Evolutionary conservation across 305 asterid species (phyloP).

Genomic region (Fraxinus platypoda): DNA sequence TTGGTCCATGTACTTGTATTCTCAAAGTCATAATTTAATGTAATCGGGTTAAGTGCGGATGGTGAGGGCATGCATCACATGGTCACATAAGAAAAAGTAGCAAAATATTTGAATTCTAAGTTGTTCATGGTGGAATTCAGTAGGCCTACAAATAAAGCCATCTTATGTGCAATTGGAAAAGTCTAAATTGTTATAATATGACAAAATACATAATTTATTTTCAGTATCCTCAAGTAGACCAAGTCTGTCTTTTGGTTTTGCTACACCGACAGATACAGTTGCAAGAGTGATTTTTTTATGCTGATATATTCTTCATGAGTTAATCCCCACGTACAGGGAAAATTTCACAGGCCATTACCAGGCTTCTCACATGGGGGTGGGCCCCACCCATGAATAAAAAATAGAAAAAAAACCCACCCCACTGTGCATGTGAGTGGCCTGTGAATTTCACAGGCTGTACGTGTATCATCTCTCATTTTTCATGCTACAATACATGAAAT

Average conservation of each 20-base stretch:
- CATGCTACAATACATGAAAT: not conserved
- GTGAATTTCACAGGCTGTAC: too few species aligned
- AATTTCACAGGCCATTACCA: too few species aligned
- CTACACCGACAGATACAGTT: slow-evolving; percentile 37
- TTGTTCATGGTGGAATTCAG: slow-evolving; percentile 21
- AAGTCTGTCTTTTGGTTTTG: slow-evolving; percentile 4
- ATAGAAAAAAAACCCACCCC: too few species aligned
- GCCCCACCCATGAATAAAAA: too few species aligned
- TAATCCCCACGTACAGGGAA: too few species aligned
- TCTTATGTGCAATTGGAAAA: not conserved
- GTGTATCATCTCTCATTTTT: too few species aligned
- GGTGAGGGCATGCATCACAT: slow-evolving; percentile 29
- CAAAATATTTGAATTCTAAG: slow-evolving; percentile 25
- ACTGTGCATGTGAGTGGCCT: too few species aligned
- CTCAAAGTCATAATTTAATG: slow-evolving; percentile 37
- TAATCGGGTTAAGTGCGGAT: slow-evolving; percentile 33
- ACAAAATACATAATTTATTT: not conserved
- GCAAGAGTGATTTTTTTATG: not conserved
- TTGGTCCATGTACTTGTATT: slow-evolving; percentile 21
- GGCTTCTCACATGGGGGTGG: too few species aligned
- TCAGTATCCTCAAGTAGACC: slow-evolving; percentile 8
- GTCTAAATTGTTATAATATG: slow-evolving; percentile 9
- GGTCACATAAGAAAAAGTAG: slow-evolving; percentile 38
- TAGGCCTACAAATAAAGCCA: slow-evolving; percentile 11
- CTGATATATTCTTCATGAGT: not conserved